Evolutionary conservation across 352 stramenopile species (phyloP).

Genomic region (Sclerospora graminicola): DNA sequence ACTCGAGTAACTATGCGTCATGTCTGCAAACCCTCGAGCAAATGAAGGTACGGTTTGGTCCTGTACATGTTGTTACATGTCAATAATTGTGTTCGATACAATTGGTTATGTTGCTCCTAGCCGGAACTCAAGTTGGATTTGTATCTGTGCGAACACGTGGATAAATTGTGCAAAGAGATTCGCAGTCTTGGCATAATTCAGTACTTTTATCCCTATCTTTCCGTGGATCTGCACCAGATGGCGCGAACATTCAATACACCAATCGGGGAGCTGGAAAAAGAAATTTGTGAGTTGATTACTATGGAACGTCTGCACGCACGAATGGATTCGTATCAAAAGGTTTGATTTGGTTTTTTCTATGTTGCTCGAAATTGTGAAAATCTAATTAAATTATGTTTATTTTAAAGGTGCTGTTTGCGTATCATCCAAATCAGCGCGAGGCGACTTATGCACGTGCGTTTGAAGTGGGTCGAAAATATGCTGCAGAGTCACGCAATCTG

Average conservation of each 20-base stretch:
- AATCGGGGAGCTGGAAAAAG: conserved; percentile 50
- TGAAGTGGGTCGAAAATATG: conserved; percentile 72
- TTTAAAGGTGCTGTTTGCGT: conserved; percentile 61
- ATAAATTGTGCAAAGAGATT: conserved; percentile 71
- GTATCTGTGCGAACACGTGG: conserved; percentile 66
- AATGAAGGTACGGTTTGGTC: conserved; percentile 36
- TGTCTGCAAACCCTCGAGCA: conserved; percentile 70
- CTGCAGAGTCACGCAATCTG: conserved; percentile 68
- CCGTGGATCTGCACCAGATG: conserved; percentile 81
- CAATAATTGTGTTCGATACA: not conserved
- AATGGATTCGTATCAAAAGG: conserved; percentile 86
- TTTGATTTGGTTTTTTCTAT: conserved; percentile 4
- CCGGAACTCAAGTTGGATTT: conserved; percentile 70
- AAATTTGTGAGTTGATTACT: conserved; percentile 71
- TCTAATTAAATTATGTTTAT: no score
- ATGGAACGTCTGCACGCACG: conserved; percentile 62
- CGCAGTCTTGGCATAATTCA: conserved; percentile 79
- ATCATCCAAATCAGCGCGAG: conserved; percentile 68
- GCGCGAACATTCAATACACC: conserved; percentile 73
- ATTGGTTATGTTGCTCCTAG: conserved; percentile 10
- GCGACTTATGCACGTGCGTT: conserved; percentile 74
- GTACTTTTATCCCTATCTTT: conserved; percentile 85
- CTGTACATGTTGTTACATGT: not conserved
- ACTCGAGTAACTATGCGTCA: conserved; percentile 78
- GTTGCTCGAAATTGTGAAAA: no score